These are phyloP conservation scores for Apodospora peruviana DNA, from an alignment of 495 filamentous ascomycete genomes.

Conservation along the genomic window DNA sequence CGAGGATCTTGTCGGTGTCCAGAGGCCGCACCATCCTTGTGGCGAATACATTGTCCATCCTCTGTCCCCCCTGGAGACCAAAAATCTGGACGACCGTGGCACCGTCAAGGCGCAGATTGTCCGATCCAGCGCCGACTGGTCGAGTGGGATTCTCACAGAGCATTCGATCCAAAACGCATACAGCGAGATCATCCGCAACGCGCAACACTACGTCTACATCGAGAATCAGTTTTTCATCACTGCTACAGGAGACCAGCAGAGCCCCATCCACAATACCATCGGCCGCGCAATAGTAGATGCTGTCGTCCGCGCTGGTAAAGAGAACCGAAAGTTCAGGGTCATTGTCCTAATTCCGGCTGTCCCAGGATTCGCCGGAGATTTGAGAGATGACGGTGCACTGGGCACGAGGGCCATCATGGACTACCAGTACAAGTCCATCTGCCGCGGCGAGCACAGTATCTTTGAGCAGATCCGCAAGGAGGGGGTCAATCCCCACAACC, in stretches of 20 bases:
- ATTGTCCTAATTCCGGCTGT: conserved; percentile 87
- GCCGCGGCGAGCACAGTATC: conserved; percentile 84
- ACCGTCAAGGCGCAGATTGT: conserved; percentile 78
- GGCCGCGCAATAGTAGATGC: conserved; percentile 88
- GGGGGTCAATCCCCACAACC: conserved; percentile 71
- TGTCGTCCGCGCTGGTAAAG: conserved; percentile 71
- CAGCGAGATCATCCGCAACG: conserved; percentile 73
- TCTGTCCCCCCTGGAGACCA: conserved; percentile 51
- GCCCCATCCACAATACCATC: conserved; percentile 80
- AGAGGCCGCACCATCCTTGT: conserved; percentile 76
- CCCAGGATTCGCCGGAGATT: conserved; percentile 89
- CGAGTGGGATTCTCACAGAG: conserved; percentile 84
- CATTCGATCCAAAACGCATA: conserved; percentile 94
- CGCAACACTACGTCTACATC: conserved; percentile 90
- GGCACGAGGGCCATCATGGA: conserved; percentile 97
- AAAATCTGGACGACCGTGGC: conserved; percentile 48
- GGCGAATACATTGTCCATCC: conserved; percentile 86
- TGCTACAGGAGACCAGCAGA: conserved; percentile 81
- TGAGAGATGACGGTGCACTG: conserved; percentile 71
- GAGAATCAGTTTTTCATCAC: conserved; percentile 99
- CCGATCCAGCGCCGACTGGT: conserved; percentile 87
- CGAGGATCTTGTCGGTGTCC: conserved; percentile 81
- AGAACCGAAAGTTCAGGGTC: conserved; percentile 82
- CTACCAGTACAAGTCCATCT: conserved; percentile 95
- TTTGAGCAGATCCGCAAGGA: conserved; percentile 69